phyloP scores from a whole-genome alignment of 2,329 filamentous ascomycete genomes.

The Colletotrichum somersetense region DNA sequence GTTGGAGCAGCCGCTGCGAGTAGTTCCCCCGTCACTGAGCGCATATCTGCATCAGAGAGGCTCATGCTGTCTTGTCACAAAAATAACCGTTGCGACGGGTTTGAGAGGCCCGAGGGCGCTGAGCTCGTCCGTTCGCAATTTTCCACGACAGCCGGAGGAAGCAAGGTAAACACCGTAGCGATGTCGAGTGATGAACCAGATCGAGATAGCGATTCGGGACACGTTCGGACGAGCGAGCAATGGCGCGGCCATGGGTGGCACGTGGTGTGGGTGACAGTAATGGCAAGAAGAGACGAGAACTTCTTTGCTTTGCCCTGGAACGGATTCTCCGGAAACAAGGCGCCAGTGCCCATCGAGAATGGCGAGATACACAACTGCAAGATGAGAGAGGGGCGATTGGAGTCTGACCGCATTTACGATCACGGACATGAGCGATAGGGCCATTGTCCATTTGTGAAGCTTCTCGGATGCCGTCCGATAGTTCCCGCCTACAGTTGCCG shows the following conservation, averaged over 20 bases:
- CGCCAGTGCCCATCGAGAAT: slow-evolving; percentile 5
- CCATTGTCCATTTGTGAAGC: neutral
- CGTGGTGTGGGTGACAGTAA: neutral
- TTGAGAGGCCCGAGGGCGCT: slow-evolving; percentile 14
- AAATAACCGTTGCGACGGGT: slow-evolving; percentile 6
- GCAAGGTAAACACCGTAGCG: neutral
- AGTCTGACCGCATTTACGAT: neutral
- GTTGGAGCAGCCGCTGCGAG: neutral
- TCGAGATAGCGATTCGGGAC: neutral
- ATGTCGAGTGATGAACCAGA: neutral
- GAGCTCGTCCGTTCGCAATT: slow-evolving; percentile 2
- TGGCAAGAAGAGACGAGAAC: neutral
- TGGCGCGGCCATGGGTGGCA: neutral
- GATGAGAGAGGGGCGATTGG: neutral
- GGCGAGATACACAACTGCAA: neutral
- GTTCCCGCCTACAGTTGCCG: neutral
- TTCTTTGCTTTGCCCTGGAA: neutral
- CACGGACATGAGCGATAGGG: neutral
- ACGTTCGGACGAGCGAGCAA: slow-evolving; percentile 26
- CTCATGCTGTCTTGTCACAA: slow-evolving; percentile 35
- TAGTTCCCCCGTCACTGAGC: neutral
- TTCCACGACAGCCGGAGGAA: neutral
- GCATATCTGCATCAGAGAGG: slow-evolving; percentile 15
- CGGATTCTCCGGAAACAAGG: slow-evolving; percentile 6
- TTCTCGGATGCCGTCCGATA: neutral